Conservation (phyloP, 768 basidiomycete species). For the Boletus sp. region DNA sequence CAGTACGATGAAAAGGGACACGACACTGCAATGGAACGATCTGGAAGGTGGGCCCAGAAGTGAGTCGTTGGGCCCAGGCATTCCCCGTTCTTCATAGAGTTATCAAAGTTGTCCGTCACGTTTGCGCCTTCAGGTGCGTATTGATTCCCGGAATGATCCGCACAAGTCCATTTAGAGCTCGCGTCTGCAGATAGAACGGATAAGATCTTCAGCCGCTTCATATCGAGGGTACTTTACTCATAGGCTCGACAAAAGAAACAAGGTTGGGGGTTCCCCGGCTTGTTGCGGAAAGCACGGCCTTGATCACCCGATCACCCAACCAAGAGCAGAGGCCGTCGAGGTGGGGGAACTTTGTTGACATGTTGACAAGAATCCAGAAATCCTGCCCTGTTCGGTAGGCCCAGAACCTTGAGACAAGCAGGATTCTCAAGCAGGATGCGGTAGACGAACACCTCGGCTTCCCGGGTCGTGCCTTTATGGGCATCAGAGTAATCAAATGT, state of each 20-base stretch:
- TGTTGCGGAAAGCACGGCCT: slow-evolving; percentile 9
- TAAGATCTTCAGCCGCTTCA: slow-evolving; percentile 17
- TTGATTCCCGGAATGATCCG: slow-evolving; percentile 31
- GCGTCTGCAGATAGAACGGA: slow-evolving; percentile 25
- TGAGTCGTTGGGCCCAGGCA: slow-evolving; percentile 2
- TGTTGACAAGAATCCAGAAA: slow-evolving; percentile 13
- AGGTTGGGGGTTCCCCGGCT: slow-evolving; percentile 18
- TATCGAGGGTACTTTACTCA: slow-evolving; percentile 21
- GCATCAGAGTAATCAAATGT: slow-evolving; percentile 5
- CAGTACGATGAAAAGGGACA: not conserved
- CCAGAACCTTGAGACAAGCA: slow-evolving; percentile 15
- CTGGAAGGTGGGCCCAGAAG: not conserved
- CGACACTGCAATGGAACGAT: not conserved
- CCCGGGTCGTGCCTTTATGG: slow-evolving; percentile 5
- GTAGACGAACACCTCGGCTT: slow-evolving; percentile 5
- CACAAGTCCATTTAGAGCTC: slow-evolving; percentile 14
- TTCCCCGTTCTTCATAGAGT: not conserved
- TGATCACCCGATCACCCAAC: slow-evolving; percentile 14
- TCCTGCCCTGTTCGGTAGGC: slow-evolving; percentile 13
- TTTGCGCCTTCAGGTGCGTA: slow-evolving; percentile 11
- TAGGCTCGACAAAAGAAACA: slow-evolving; percentile 13
- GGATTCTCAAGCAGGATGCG: slow-evolving; percentile 23
- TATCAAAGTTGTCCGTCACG: slow-evolving; percentile 11
- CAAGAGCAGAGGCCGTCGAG: not conserved
- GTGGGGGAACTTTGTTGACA: slow-evolving; percentile 8